A percentile compares a stretch with the other conserved stretches of the same genome.
phyloP scores from a whole-genome alignment of 148 eudicot genomes.

The Selenicereus undatus region DNA sequence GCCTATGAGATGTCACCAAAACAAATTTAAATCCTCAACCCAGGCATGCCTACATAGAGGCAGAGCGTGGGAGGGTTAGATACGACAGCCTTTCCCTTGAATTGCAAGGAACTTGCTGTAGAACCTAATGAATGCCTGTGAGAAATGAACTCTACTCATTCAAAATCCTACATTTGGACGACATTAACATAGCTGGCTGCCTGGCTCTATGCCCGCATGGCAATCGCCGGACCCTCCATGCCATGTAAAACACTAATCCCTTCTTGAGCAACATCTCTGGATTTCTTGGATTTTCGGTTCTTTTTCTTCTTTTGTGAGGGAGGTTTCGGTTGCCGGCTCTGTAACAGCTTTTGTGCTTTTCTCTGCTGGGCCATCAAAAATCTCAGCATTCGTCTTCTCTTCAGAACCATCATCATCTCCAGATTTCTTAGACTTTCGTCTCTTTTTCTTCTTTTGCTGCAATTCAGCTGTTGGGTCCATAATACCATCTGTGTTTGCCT shows the following conservation, averaged over 20 bases:
- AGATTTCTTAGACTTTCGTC: not conserved
- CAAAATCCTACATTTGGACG: not conserved
- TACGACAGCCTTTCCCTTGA: not conserved
- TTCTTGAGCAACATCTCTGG: slow-evolving; percentile 40
- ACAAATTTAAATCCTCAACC: not conserved
- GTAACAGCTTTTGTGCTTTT: slow-evolving; percentile 14
- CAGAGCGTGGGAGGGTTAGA: not conserved
- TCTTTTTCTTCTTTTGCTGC: not conserved
- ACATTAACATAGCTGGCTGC: not conserved
- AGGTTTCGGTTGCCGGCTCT: slow-evolving; percentile 19
- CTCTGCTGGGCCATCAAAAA: slow-evolving; percentile 20
- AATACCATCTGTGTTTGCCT: not conserved
- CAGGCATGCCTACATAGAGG: not conserved
- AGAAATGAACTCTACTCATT: not conserved
- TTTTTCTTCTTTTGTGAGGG: slow-evolving; percentile 33
- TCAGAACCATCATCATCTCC: not conserved
- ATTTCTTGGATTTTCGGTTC: slow-evolving; percentile 55
- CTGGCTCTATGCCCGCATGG: slow-evolving; percentile 36
- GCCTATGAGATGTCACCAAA: not conserved
- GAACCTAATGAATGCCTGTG: not conserved
- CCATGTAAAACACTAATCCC: slow-evolving; percentile 41
- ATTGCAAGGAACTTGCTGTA: not conserved
- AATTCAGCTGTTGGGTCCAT: not conserved
- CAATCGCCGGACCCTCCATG: slow-evolving; percentile 36
- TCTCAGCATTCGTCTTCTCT: not conserved